Base-by-base conservation (phyloP, 768 basidiomycete species). In the Pisolithus sp. region DNA sequence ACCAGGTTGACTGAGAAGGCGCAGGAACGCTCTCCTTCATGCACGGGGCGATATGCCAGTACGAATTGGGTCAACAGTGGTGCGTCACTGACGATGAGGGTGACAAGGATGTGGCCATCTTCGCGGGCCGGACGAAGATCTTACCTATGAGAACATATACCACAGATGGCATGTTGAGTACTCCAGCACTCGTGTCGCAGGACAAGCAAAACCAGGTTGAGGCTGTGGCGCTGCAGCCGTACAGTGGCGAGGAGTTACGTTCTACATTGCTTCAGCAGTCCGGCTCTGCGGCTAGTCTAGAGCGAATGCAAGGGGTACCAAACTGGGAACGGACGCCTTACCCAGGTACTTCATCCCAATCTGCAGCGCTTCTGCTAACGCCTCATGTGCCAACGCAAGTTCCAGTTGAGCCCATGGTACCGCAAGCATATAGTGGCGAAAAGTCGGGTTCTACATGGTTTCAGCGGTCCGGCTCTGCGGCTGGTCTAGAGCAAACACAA, bases 91-190 rank as follows among this genome's bases (percentile, higher is more conserved):
- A 26, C 5, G 7, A 26, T 30, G 30, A 30, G 7, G 30, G 30
- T 3, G 30, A 30, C 3, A 8, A 30, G 8, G 30, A 8, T 6
- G 5, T 30, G 30, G 30, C 7, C 2, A 30, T 30, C 30, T 30
- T 30, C 7, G 10, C 30, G 3, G 30, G 86, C 5, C 78, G 79
- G 52, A 84, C 79, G 0, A 73, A 80, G 8, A 78, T 88, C 37
- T 77, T 86, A 12, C 77, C 80, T 2, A 68, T 72, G 7, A 74
- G 75, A 57, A 68, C 66, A 62, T 50, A 66, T 23, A 63, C 67
- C 23, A 62, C 55, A 30, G 62, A 62, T 21, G 49, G 53, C 26
- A 17, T 39, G 1, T 39, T 18, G 24, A 28, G 36, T 30, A 41
- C 31, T 40, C 50, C 8, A 31, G n/a, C 6, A 4, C 12, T 23